phyloP scores from a whole-genome alignment of 2,329 filamentous ascomycete genomes.

The Aspergillus ochraceus region DNA sequence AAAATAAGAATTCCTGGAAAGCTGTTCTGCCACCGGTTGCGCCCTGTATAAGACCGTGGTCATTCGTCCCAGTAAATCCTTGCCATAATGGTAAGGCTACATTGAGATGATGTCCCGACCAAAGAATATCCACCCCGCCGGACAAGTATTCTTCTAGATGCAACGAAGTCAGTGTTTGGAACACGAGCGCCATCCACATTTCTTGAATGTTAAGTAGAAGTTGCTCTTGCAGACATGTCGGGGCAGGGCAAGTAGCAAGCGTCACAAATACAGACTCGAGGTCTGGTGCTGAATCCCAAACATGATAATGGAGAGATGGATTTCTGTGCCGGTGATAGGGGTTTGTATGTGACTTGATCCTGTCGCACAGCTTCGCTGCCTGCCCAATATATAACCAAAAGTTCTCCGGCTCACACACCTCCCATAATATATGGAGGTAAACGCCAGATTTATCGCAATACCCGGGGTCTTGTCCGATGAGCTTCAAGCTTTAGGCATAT shows the following conservation, averaged over 20 bases:
- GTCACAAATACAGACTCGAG: conserved; percentile 14
- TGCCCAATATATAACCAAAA: conserved; percentile 17
- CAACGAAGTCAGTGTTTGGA: conserved; percentile 9
- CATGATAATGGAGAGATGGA: conserved; percentile 10
- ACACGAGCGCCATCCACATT: conserved; percentile 14
- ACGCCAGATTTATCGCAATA: neutral
- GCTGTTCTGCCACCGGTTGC: neutral
- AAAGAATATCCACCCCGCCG: neutral
- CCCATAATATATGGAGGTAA: conserved; percentile 14
- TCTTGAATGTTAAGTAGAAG: conserved; percentile 11
- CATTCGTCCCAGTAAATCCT: neutral
- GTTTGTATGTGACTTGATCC: conserved; percentile 10
- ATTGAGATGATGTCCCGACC: conserved; percentile 13
- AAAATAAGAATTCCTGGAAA: neutral
- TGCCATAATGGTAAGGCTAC: conserved; percentile 15
- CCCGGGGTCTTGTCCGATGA: neutral
- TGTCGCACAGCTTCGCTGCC: conserved; percentile 1
- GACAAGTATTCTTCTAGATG: conserved; percentile 11
- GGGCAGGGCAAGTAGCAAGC: neutral
- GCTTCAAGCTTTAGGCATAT: neutral
- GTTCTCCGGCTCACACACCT: neutral
- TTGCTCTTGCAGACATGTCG: neutral
- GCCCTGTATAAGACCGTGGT: neutral
- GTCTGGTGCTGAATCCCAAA: conserved; percentile 9
- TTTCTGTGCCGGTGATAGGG: neutral